Conservation (phyloP, 208 protist species). For the Leishmania lainsoni region DNA sequence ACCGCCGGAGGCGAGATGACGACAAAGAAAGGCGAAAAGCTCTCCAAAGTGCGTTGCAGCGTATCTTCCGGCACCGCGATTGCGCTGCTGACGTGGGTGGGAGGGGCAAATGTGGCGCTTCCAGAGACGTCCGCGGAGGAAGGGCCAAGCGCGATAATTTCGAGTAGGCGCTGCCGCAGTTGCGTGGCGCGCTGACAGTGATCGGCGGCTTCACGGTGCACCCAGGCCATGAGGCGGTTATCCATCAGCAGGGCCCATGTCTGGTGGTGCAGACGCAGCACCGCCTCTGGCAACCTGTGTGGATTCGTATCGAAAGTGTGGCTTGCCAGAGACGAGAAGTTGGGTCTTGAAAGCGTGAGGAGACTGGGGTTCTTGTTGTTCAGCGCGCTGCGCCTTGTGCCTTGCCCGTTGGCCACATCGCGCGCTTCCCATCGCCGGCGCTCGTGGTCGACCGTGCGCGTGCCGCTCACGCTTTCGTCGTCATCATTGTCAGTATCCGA, state of each 20-base stretch:
- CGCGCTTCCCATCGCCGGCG: not conserved
- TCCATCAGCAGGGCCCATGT: conserved; percentile 89
- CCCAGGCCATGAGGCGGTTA: conserved; percentile 81
- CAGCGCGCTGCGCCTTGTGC: not conserved
- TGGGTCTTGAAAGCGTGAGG: conserved; percentile 12
- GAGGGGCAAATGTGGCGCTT: not conserved
- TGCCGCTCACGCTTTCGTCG: not conserved
- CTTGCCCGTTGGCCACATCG: not conserved
- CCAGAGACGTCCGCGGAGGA: not conserved
- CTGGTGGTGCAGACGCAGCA: conserved; percentile 69
- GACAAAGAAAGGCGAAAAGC: conserved; percentile 85
- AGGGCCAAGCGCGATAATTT: conserved; percentile 49
- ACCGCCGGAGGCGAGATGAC: conserved; percentile 58
- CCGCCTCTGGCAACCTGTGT: conserved; percentile 34
- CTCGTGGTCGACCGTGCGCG: not conserved
- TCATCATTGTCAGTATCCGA: conserved; percentile 18
- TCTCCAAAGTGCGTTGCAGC: conserved; percentile 62
- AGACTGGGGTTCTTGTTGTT: not conserved
- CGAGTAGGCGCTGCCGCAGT: conserved; percentile 72
- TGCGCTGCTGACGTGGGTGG: not conserved
- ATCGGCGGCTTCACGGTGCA: conserved; percentile 75
- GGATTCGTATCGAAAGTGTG: conserved; percentile 38
- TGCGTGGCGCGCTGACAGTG: conserved; percentile 63
- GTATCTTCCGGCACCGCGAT: conserved; percentile 41
- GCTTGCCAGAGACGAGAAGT: conserved; percentile 1